Percentiles rank a stretch among this genome's conserved stretches.
Conservation (phyloP, 306 rosid species). For the Cucurbita argyrosperma region DNA sequence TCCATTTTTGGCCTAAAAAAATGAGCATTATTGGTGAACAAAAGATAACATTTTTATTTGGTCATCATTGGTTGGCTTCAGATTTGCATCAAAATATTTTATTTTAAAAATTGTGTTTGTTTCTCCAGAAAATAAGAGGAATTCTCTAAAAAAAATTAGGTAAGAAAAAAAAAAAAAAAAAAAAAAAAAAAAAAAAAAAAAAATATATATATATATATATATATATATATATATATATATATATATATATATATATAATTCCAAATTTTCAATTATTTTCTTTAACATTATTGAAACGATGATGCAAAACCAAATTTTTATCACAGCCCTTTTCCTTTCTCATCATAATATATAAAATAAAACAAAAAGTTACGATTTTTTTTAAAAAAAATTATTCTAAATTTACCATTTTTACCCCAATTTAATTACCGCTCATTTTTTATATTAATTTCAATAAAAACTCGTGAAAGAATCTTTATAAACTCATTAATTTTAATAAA, state of each 20-base stretch:
- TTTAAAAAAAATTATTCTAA: too few species aligned
- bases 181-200: too few species aligned
- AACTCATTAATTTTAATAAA: too few species aligned
- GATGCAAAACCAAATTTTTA: not conserved
- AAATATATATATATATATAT: not conserved
- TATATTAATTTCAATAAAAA: too few species aligned
- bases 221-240: not conserved
- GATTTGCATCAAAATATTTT: not conserved
- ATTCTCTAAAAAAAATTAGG: too few species aligned
- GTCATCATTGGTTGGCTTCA: not conserved
- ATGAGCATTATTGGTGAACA: constrained; percentile 1
- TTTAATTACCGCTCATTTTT: too few species aligned
- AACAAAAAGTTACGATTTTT: not conserved
- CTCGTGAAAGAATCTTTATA: too few species aligned
- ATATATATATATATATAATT: not conserved
- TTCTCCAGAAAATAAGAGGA: not conserved
- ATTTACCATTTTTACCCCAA: too few species aligned
- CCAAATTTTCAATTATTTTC: not conserved
- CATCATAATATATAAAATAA: not conserved
- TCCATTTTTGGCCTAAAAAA: not conserved
- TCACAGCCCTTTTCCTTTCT: not conserved
- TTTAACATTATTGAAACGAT: not conserved
- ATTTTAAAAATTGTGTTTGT: not conserved
- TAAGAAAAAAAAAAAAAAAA: too few species aligned
- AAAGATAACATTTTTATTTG: not conserved